Conservation (phyloP, 116 monocot species). For the Thalassia testudinum region DNA sequence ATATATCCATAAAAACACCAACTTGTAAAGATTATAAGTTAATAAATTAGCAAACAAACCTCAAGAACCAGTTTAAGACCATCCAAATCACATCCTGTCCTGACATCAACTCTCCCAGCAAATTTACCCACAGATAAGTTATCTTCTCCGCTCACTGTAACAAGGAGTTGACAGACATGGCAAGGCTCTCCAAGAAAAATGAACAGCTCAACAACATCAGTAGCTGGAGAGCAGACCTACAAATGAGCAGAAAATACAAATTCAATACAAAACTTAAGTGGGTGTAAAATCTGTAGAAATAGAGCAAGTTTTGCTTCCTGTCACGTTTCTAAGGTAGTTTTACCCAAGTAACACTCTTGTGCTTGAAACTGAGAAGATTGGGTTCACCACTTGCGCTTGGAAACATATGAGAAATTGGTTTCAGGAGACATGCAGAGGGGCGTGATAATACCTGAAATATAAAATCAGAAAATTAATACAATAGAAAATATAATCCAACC, state of each 20-base stretch:
- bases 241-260: not conserved
- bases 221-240: constrained; percentile 78
- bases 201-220: constrained; percentile 92
- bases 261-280: too few species aligned
- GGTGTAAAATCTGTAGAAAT: too few species aligned
- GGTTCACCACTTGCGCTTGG: constrained; percentile 46
- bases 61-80: constrained; percentile 80
- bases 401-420: constrained; percentile 57
- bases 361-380: constrained; percentile 75
- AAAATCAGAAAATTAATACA: not conserved
- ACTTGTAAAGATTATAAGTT: too few species aligned
- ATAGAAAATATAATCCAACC: not conserved
- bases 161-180: constrained; percentile 89
- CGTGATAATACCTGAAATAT: constrained; percentile 60
- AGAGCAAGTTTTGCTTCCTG: too few species aligned
- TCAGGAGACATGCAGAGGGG: constrained; percentile 67
- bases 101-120: constrained; percentile 80
- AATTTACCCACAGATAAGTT: constrained; percentile 41
- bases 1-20: too few species aligned
- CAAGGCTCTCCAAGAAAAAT: constrained; percentile 93
- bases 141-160: constrained; percentile 80
- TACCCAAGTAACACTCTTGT: constrained; percentile 87
- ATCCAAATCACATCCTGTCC: constrained; percentile 73
- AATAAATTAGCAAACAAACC: constrained; percentile 25
- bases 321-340: not conserved